Evolutionary conservation across 148 eudicot genomes (phyloP), one percentile per base, ranked within the genome.

Genomic region (Spergularia bocconei): DNA sequence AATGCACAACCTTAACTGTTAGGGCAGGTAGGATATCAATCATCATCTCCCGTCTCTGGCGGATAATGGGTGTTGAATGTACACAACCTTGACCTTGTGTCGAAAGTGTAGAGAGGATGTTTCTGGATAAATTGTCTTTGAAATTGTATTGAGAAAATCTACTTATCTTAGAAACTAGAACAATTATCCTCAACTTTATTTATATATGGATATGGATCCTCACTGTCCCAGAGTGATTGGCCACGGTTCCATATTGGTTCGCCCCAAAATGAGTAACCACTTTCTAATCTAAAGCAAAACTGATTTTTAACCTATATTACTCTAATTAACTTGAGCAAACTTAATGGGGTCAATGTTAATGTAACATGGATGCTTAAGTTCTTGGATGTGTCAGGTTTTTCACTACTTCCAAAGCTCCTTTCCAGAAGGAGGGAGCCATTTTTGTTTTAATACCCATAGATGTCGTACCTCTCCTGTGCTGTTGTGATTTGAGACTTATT

Each of bases 1-100:
- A 2, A 29, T 29, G 1, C 36, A 29, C 36, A 29, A 29, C 36
- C 33, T 29, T 29, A 29, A 84, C 83, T 67, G 80, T 69, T 73
- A 97, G 89, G 78, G 85, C 82, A 79, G 98, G 98, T 91, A 85
- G 63, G 23, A 50, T 60, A 17, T 59, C 33, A 47, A 15, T 65
- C 62, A 38, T 65, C 44, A 44, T 44, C 48, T 44, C 48, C 48
- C 10, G 10, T 44, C 10, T 44, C 7, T 44, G 48, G 48, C 0
- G 48, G 48, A 4, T 29, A 44, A 44, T 6, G 48, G 8, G 48
- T 3, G 7, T 44, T 8, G 6, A 9, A 44, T 4, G 48, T 44
- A 44, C 48, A 44, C 48, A 6, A 44, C 48, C 48, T 44, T 44
- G 7, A 44, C 48, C 48, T 6, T 39, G 10, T 44, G 5, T 9